These are phyloP conservation scores for Anethum foeniculum DNA, from an alignment of 140 eudicot species.

Conservation along the genomic window DNA sequence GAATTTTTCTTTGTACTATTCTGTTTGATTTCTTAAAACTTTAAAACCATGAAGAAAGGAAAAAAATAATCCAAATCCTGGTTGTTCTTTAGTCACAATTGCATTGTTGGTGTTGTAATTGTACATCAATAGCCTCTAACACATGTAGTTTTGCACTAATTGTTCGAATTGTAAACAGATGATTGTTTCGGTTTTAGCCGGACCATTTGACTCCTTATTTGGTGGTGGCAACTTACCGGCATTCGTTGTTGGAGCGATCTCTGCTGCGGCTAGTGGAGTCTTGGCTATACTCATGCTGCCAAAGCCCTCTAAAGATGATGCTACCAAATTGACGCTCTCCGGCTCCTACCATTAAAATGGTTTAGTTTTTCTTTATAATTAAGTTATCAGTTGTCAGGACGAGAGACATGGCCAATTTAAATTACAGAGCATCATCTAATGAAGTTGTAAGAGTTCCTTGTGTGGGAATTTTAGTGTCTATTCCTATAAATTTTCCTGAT, in stretches of 20 bases:
- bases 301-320: constrained; percentile 29
- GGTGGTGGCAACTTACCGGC: constrained; percentile 84
- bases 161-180: constrained; percentile 33
- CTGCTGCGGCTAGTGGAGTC: constrained; percentile 58
- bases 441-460: too few relatives aligned
- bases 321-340: constrained; percentile 25
- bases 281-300: constrained; percentile 56
- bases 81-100: not conserved
- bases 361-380: too few relatives aligned
- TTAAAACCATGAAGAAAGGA: too few relatives aligned
- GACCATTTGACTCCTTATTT: constrained; percentile 61
- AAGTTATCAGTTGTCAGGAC: not conserved
- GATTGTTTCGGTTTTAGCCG: constrained; percentile 52
- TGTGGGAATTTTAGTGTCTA: not conserved
- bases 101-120: not conserved
- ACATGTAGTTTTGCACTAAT: not conserved
- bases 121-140: not conserved
- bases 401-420: not conserved
- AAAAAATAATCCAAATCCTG: too few relatives aligned
- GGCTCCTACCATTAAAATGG: not conserved
- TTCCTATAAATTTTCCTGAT: not conserved
- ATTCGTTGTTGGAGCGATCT: constrained; percentile 54
- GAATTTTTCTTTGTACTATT: not conserved
- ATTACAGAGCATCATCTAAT: not conserved
- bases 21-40: too few relatives aligned